These are phyloP conservation scores for Pestalotiopsis sp. DNA, from an alignment of 2,329 filamentous ascomycete genomes.

Conservation along the genomic window DNA sequence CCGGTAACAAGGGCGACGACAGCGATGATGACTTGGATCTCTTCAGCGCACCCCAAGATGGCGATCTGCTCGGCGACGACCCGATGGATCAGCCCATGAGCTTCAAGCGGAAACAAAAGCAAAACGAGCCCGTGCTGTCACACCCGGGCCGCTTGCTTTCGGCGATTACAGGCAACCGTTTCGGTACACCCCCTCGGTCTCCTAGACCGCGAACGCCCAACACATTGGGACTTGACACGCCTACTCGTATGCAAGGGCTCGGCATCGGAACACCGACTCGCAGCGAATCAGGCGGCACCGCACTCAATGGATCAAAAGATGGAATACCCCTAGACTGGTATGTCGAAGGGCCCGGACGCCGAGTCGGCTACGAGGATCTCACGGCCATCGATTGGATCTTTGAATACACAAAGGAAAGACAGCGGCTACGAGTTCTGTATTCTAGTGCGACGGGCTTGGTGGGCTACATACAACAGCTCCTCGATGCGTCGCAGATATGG, in stretches of 20 bases:
- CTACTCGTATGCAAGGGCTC: constrained; percentile 24
- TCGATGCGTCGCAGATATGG: constrained; percentile 92
- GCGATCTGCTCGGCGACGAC: constrained; percentile 53
- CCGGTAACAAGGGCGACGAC: constrained; percentile 29
- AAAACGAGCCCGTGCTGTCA: constrained; percentile 41
- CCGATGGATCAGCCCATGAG: constrained; percentile 60
- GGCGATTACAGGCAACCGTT: constrained; percentile 42
- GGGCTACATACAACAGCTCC: constrained; percentile 70
- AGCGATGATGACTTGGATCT: constrained; percentile 22
- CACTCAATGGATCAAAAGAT: constrained; percentile 41
- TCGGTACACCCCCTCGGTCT: constrained; percentile 17
- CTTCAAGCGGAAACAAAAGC: constrained; percentile 71
- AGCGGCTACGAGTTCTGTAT: constrained; percentile 77
- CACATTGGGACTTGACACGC: constrained; percentile 23
- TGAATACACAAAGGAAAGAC: constrained; percentile 94
- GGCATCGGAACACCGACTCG: constrained; percentile 17
- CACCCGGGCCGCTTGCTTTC: constrained; percentile 50
- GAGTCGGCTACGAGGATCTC: constrained; percentile 93
- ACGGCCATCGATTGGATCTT: constrained; percentile 99
- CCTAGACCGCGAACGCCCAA: constrained; percentile 19
- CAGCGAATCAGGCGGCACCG: constrained; percentile 13
- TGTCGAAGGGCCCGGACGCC: constrained; percentile 81
- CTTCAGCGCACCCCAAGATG: constrained; percentile 15
- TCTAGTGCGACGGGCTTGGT: constrained; percentile 70
- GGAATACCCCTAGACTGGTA: constrained; percentile 74